These are phyloP conservation scores for Magnaporthales sp. DNA, from an alignment of 2,329 filamentous ascomycete species.

Conservation along the genomic window DNA sequence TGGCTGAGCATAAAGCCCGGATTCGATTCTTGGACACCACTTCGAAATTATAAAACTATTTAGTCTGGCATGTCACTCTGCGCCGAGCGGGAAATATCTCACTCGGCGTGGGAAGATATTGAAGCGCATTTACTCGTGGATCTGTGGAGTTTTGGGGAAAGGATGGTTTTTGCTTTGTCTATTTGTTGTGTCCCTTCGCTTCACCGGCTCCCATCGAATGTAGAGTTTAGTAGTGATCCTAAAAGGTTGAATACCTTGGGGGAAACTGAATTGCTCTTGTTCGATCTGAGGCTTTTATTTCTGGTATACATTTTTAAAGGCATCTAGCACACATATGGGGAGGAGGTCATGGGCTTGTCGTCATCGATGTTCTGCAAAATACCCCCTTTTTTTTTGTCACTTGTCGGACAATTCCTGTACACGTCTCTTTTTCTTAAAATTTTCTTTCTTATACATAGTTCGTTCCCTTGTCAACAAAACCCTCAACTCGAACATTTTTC, in stretches of 20 bases:
- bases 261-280: neutral
- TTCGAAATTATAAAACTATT: neutral
- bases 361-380: neutral
- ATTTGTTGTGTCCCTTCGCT: neutral
- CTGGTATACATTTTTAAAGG: neutral
- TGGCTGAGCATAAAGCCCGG: neutral
- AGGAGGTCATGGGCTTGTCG: neutral
- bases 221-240: neutral
- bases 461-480: neutral
- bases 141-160: neutral
- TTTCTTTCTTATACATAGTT: neutral
- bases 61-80: neutral
- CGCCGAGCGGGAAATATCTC: neutral
- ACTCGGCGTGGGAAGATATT: neutral
- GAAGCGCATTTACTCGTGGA: neutral
- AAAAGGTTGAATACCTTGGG: neutral
- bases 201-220: neutral
- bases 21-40: neutral
- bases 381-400: neutral
- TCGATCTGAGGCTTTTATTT: neutral
- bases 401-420: neutral
- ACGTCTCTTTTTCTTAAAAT: neutral
- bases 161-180: neutral
- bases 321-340: neutral
- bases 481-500: neutral